Conservation (phyloP, 129 eudicot genomes). For the Chrysanthemum makinoi region DNA sequence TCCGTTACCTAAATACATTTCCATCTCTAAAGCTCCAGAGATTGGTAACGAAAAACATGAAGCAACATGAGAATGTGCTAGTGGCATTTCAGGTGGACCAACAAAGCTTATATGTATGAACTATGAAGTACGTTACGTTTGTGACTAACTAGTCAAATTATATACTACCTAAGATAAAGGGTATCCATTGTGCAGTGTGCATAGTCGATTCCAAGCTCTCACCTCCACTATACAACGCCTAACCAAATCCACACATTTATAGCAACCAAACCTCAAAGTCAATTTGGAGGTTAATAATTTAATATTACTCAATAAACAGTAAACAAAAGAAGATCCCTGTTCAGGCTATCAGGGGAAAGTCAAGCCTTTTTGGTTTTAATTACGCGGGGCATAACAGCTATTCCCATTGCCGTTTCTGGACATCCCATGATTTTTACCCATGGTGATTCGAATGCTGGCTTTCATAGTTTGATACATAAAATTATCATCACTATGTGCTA, state of each 20-base stretch:
- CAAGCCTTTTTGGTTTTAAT: too few species aligned
- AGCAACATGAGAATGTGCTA: background rate
- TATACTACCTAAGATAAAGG: conserved; percentile 1
- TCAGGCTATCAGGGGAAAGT: too few species aligned
- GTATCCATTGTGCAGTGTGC: background rate
- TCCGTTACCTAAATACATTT: conserved; percentile 8
- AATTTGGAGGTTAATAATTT: too few species aligned
- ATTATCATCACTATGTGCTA: too few species aligned
- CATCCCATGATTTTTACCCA: too few species aligned
- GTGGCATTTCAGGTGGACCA: conserved; percentile 14
- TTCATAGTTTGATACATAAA: too few species aligned
- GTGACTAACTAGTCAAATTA: background rate
- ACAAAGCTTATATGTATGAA: conserved; percentile 6
- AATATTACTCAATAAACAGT: too few species aligned
- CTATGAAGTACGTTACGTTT: background rate
- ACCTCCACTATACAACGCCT: conserved; percentile 7
- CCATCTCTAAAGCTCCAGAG: conserved; percentile 4
- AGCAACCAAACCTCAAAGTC: background rate
- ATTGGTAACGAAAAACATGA: background rate
- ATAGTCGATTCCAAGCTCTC: background rate
- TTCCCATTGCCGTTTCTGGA: too few species aligned
- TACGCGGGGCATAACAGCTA: too few species aligned
- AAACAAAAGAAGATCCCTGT: too few species aligned
- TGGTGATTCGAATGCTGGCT: too few species aligned
- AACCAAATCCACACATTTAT: conserved; percentile 4